phyloP scores from a whole-genome alignment of 352 stramenopile genomes.

The Phytophthora pinifolia region DNA sequence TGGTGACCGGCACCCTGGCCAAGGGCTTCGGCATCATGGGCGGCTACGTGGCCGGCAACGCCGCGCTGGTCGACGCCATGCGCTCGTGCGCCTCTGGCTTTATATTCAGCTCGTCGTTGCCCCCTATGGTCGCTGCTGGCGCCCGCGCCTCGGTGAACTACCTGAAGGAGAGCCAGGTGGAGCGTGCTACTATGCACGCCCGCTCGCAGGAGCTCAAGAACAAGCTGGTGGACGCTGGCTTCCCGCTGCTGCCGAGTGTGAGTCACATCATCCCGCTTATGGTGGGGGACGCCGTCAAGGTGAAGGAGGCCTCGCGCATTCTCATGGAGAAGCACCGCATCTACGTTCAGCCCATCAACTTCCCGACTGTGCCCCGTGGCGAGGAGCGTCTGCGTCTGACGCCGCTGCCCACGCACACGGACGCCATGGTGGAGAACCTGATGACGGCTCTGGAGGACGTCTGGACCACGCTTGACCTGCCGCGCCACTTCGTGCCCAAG shows the following conservation, averaged over 20 bases:
- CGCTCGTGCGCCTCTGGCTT: constrained; percentile 85
- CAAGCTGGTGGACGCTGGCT: constrained; percentile 77
- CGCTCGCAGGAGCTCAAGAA: constrained; percentile 86
- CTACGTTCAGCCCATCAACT: constrained; percentile 94
- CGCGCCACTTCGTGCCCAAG: constrained; percentile 57
- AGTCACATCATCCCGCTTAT: constrained; percentile 91
- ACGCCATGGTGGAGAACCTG: constrained; percentile 88
- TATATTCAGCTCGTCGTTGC: constrained; percentile 92
- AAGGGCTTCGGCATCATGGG: constrained; percentile 92
- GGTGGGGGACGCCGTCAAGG: constrained; percentile 86
- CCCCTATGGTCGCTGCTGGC: constrained; percentile 82
- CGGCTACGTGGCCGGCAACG: constrained; percentile 88
- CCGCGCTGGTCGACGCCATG: constrained; percentile 86
- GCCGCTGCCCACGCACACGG: constrained; percentile 83
- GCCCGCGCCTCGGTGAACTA: constrained; percentile 78
- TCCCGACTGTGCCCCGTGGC: constrained; percentile 86
- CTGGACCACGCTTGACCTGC: constrained; percentile 84
- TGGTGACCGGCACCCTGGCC: constrained; percentile 89
- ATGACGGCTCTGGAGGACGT: constrained; percentile 83
- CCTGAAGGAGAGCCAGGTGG: constrained; percentile 83
- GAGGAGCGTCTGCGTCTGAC: constrained; percentile 91
- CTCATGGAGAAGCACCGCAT: constrained; percentile 91
- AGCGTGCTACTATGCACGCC: constrained; percentile 82
- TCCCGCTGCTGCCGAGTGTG: constrained; percentile 84
- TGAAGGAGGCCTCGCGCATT: constrained; percentile 88